phyloP scores from a whole-genome alignment of 2,329 filamentous ascomycete genomes.

The Thielaviopsis musarum region DNA sequence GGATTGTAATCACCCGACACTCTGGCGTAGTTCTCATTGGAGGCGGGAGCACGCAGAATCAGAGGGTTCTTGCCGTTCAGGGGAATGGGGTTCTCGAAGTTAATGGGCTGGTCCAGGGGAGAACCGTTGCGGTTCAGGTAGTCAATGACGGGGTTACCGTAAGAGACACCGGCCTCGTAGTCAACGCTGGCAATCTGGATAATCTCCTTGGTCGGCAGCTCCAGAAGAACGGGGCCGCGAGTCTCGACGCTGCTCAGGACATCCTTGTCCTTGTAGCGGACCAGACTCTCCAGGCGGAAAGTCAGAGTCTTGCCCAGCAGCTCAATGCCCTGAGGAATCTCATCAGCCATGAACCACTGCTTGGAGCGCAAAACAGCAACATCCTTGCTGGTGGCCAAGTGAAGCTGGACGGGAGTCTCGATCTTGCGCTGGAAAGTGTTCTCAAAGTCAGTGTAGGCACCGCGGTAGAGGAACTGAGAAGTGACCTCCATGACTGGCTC shows the following conservation, averaged over 20 bases:
- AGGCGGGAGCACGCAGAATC: constrained; percentile 75
- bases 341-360: constrained; percentile 88
- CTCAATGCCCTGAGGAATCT: constrained; percentile 52
- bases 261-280: constrained; percentile 87
- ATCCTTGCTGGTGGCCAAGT: constrained; percentile 75
- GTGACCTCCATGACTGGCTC: constrained; percentile 94
- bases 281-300: constrained; percentile 84
- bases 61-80: constrained; percentile 83
- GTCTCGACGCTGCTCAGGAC: constrained; percentile 88
- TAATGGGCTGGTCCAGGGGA: constrained; percentile 85
- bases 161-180: constrained; percentile 78
- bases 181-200: constrained; percentile 96
- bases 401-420: constrained; percentile 87
- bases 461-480: constrained; percentile 94
- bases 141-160: constrained; percentile 92
- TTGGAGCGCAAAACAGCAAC: constrained; percentile 89
- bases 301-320: constrained; percentile 84
- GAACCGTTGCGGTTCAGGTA: constrained; percentile 85
- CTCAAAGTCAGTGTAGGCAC: constrained; percentile 80
- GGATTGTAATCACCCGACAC: constrained; percentile 98
- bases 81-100: constrained; percentile 95
- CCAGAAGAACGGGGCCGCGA: constrained; percentile 76
- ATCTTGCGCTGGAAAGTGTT: constrained; percentile 98
- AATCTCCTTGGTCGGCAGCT: constrained; percentile 90
- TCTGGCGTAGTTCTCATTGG: constrained; percentile 94